Percentiles rank a stretch among this genome's conserved stretches.
Evolutionary conservation across 23 red algal genomes (phyloP).

Genomic region (Gracilaria vermiculophylla): DNA sequence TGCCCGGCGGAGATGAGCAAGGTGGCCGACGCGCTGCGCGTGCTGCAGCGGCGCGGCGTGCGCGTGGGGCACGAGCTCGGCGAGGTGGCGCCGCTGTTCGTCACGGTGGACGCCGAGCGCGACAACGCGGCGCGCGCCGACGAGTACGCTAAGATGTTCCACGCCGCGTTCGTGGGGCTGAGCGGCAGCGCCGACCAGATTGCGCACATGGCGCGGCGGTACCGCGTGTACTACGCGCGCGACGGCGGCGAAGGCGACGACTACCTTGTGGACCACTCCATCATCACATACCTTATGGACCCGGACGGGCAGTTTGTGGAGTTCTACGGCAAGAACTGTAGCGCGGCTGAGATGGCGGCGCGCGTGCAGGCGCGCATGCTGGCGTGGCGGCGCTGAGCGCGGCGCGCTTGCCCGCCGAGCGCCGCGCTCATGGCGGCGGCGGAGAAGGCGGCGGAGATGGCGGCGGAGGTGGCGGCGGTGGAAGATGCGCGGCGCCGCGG

Average conservation of each 20-base stretch:
- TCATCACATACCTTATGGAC: slow-evolving; percentile 97
- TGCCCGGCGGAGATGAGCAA: slow-evolving; percentile 97
- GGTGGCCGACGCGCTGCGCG: slow-evolving; percentile 75
- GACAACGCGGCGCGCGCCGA: slow-evolving; percentile 69
- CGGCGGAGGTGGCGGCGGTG: too few species aligned
- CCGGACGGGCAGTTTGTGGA: slow-evolving; percentile 84
- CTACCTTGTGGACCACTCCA: slow-evolving; percentile 93
- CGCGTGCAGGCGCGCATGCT: slow-evolving; percentile 40
- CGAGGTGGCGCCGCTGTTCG: slow-evolving; percentile 62
- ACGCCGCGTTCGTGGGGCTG: slow-evolving; percentile 83
- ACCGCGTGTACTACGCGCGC: slow-evolving; percentile 87
- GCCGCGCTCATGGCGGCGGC: not conserved
- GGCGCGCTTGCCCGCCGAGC: not conserved
- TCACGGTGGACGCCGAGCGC: slow-evolving; percentile 90
- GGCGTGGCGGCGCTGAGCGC: not conserved
- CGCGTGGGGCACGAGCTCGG: not conserved
- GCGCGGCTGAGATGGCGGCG: slow-evolving; percentile 74
- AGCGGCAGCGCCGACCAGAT: slow-evolving; percentile 60
- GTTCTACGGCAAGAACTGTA: slow-evolving; percentile 87
- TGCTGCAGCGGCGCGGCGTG: slow-evolving; percentile 50
- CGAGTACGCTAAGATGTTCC: slow-evolving; percentile 82
- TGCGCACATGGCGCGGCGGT: slow-evolving; percentile 64
- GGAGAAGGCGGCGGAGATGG: not conserved
- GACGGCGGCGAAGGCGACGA: slow-evolving; percentile 63
- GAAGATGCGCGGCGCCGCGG: not conserved